phyloP scores from a whole-genome alignment of 2,329 filamentous ascomycete genomes.

The Xylaria sp. region DNA sequence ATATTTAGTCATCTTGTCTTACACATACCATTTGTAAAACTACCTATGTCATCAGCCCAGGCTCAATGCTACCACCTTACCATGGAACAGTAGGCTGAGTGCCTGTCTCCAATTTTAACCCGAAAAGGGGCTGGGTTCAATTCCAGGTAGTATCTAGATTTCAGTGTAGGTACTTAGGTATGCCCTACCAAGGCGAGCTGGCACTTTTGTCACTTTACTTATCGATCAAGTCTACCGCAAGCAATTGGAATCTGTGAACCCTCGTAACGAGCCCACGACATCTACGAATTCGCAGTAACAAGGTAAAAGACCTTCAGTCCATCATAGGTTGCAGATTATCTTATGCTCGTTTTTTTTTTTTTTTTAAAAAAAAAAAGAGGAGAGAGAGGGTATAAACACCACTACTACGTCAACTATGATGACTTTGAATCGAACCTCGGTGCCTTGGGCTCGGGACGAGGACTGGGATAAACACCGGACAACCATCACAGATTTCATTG shows the following conservation, averaged over 20 bases:
- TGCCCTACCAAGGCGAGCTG: too few species aligned
- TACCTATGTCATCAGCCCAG: neutral
- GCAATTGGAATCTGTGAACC: neutral
- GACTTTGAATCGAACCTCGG: neutral
- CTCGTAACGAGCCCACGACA: too few species aligned
- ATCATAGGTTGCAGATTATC: too few species aligned
- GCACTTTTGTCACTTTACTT: neutral
- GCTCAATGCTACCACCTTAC: too few species aligned
- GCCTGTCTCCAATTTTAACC: neutral
- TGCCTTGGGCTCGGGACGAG: conserved; percentile 12
- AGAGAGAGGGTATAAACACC: too few species aligned
- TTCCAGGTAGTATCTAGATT: neutral
- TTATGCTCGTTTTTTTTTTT: too few species aligned
- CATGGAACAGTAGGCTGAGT: neutral
- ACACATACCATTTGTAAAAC: neutral
- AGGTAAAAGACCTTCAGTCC: neutral
- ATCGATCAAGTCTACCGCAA: neutral
- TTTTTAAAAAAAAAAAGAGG: too few species aligned
- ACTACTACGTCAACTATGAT: neutral
- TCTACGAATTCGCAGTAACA: neutral
- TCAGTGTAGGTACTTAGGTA: neutral
- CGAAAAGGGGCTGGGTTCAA: neutral
- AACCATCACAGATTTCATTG: conserved; percentile 7
- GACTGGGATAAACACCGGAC: conserved; percentile 15
- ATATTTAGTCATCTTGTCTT: too few species aligned